Percentiles rank a stretch among this genome's conserved stretches.
Evolutionary conservation across 164 flowering plant species (phyloP).

Genomic region (Kalanchoe fedtschenkoi): DNA sequence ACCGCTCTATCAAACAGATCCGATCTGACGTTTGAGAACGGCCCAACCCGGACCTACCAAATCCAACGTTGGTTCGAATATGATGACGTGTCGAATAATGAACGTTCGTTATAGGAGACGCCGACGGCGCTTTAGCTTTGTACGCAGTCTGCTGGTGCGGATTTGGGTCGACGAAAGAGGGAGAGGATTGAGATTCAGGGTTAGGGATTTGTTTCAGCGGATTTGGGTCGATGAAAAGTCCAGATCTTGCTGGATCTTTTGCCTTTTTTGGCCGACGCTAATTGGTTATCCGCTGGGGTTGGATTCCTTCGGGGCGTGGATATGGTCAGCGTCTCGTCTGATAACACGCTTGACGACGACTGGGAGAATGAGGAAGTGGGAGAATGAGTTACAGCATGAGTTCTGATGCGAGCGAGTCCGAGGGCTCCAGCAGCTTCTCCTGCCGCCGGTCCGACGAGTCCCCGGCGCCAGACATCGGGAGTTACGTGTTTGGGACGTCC

Average conservation of each 20-base stretch:
- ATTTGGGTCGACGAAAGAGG: too few species aligned
- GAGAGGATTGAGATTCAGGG: neutral
- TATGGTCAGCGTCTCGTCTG: neutral
- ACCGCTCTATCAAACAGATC: neutral
- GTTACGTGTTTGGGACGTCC: neutral
- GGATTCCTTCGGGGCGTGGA: too few species aligned
- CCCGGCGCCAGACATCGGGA: conserved; percentile 1
- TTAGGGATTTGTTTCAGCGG: neutral
- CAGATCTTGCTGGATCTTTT: neutral
- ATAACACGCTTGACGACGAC: neutral
- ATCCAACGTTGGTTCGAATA: neutral
- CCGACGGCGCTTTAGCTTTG: conserved; percentile 5
- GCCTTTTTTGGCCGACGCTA: too few species aligned
- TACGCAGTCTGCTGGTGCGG: too few species aligned
- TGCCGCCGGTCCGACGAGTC: neutral
- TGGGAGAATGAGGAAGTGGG: neutral
- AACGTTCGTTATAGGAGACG: conserved; percentile 1
- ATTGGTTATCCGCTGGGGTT: too few species aligned
- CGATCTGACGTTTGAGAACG: neutral
- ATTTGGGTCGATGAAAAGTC: neutral
- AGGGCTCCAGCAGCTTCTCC: neutral
- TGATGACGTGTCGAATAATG: neutral
- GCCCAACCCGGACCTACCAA: neutral
- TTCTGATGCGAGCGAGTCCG: conserved; percentile 2
- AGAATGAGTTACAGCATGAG: conserved; percentile 3